Percentiles rank a stretch among this genome's conserved stretches.
phyloP scores from a whole-genome alignment of 2,329 filamentous ascomycete genomes.

The Penicillium decumbens region DNA sequence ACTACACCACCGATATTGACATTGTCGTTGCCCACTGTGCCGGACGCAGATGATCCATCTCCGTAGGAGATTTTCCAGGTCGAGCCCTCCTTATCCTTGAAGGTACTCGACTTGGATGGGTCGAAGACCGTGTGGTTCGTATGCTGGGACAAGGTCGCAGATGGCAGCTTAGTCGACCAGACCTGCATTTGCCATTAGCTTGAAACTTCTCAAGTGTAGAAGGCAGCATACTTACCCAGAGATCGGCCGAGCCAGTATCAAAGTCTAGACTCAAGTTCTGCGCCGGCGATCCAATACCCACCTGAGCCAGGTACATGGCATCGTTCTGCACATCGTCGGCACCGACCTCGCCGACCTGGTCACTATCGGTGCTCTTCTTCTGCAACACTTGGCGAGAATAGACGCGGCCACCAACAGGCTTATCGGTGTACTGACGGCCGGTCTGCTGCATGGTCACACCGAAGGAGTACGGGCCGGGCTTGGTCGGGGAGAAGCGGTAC shows the following conservation, averaged over 20 bases:
- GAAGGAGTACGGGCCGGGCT: slow-evolving; percentile 58
- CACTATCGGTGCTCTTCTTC: slow-evolving; percentile 37
- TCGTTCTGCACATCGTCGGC: slow-evolving; percentile 66
- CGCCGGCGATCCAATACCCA: slow-evolving; percentile 60
- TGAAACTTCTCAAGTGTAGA: not conserved
- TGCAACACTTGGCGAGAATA: slow-evolving; percentile 49
- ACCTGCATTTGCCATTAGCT: slow-evolving; percentile 37
- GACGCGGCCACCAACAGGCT: slow-evolving; percentile 48
- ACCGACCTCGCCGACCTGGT: slow-evolving; percentile 48
- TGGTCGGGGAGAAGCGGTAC: slow-evolving; percentile 60
- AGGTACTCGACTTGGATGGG: slow-evolving; percentile 58
- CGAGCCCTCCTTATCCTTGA: slow-evolving; percentile 45
- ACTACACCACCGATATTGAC: slow-evolving; percentile 59
- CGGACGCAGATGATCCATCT: slow-evolving; percentile 63
- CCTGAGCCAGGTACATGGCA: slow-evolving; percentile 59
- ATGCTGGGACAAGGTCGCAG: slow-evolving; percentile 31
- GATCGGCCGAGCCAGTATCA: slow-evolving; percentile 66
- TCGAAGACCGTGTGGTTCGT: slow-evolving; percentile 55
- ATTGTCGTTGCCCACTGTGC: slow-evolving; percentile 60
- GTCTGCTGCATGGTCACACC: slow-evolving; percentile 48
- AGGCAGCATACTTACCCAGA: slow-evolving; percentile 52
- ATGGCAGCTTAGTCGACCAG: slow-evolving; percentile 51
- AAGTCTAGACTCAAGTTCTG: slow-evolving; percentile 62
- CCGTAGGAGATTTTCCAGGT: slow-evolving; percentile 66
- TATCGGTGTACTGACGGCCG: slow-evolving; percentile 45